Evolutionary conservation across 2,329 filamentous ascomycete species (phyloP).

Genomic region (Trichoderma sp.): DNA sequence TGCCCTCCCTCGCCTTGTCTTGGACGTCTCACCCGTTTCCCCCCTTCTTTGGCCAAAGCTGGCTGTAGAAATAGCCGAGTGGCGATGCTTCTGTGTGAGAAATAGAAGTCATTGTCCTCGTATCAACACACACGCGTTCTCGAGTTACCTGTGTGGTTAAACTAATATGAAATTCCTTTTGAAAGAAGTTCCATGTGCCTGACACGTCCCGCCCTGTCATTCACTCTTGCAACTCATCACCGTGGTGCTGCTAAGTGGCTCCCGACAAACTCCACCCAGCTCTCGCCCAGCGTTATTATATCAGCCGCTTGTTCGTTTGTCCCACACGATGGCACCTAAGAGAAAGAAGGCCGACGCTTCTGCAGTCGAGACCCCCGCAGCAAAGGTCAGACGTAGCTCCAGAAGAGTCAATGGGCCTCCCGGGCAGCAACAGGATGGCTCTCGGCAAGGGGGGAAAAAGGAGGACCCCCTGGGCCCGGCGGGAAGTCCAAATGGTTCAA

Average conservation of each 20-base stretch:
- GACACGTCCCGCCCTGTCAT: not conserved
- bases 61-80: not conserved
- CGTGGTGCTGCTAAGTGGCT: not conserved
- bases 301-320: not conserved
- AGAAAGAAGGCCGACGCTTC: constrained; percentile 34
- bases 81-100: not conserved
- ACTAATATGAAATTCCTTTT: not conserved
- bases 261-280: not conserved
- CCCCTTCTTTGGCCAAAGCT: not conserved
- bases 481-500: not conserved
- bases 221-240: not conserved
- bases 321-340: constrained; percentile 37
- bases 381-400: constrained; percentile 29
- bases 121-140: not conserved
- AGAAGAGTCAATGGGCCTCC: constrained; percentile 24
- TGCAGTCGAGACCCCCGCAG: constrained; percentile 24
- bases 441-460: not conserved
- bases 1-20: not conserved
- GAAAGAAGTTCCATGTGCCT: not conserved
- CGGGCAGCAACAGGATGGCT: constrained; percentile 3
- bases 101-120: not conserved
- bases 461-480: not conserved
- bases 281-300: not conserved
- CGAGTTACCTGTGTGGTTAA: not conserved
- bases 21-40: not conserved